These are phyloP conservation scores for Fusarium sp. DNA, from an alignment of 2,329 filamentous ascomycete species.

Conservation along the genomic window DNA sequence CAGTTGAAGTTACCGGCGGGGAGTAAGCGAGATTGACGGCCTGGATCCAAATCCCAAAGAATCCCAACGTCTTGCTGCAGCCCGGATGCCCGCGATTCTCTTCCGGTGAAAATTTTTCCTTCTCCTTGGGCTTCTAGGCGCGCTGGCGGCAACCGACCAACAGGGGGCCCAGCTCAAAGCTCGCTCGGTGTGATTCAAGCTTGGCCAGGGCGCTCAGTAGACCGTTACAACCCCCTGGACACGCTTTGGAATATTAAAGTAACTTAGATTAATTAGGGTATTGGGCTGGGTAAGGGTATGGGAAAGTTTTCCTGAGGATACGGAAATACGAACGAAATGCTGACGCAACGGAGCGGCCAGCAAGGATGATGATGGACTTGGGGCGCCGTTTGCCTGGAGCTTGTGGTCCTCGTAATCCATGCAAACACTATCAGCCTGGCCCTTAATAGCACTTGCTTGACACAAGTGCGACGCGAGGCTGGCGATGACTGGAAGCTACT, in stretches of 20 bases:
- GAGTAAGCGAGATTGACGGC: constrained; percentile 53
- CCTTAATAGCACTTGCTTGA: constrained; percentile 33
- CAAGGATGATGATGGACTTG: constrained; percentile 27
- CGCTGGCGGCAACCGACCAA: constrained; percentile 45
- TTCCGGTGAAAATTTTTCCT: constrained; percentile 49
- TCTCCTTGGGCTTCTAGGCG: constrained; percentile 47
- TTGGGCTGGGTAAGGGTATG: constrained; percentile 3
- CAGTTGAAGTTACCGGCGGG: constrained; percentile 51
- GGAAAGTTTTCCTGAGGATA: constrained; percentile 24
- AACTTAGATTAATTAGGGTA: constrained; percentile 28
- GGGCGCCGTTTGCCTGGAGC: constrained; percentile 25
- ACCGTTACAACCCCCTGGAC: constrained; percentile 40
- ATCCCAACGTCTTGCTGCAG: constrained; percentile 44
- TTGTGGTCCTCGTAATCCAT: constrained; percentile 30
- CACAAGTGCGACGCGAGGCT: constrained; percentile 43
- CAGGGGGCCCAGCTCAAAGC: constrained; percentile 35
- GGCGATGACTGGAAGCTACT: constrained; percentile 17
- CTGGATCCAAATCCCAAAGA: constrained; percentile 37
- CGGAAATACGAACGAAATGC: constrained; percentile 43
- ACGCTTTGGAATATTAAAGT: constrained; percentile 21
- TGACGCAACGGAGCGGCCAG: constrained; percentile 40
- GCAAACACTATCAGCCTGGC: constrained; percentile 35
- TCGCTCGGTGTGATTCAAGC: constrained; percentile 46
- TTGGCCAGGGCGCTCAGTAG: constrained; percentile 40
- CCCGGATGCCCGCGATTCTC: constrained; percentile 43